These are phyloP conservation scores for Globisporangium viniferum DNA, from an alignment of 352 stramenopile species.

Conservation along the genomic window DNA sequence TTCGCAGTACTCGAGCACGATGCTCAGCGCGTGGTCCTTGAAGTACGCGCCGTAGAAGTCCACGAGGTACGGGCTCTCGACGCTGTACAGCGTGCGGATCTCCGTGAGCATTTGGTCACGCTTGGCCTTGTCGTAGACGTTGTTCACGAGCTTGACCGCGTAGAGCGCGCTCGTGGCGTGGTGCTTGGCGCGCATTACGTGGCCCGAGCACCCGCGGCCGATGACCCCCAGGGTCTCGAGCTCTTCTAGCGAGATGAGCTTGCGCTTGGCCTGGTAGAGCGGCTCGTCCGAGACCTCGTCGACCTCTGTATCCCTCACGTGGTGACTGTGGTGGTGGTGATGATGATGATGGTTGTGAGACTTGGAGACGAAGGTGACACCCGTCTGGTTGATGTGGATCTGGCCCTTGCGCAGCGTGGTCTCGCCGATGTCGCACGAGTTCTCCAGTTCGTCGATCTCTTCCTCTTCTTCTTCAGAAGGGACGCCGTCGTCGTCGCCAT, in stretches of 20 bases:
- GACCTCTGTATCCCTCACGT: slow-evolving; percentile 6
- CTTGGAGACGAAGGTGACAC: slow-evolving; percentile 48
- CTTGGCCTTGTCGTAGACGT: slow-evolving; percentile 76
- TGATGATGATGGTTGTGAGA: slow-evolving; percentile 1
- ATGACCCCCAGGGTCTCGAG: slow-evolving; percentile 52
- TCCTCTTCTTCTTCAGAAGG: slow-evolving; percentile 20
- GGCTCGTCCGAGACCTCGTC: slow-evolving; percentile 19
- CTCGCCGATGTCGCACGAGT: slow-evolving; percentile 72
- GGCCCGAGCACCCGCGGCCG: slow-evolving; percentile 57
- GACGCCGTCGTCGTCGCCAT: not conserved
- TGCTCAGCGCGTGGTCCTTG: slow-evolving; percentile 60
- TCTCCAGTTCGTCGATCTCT: slow-evolving; percentile 47
- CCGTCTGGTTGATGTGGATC: slow-evolving; percentile 62
- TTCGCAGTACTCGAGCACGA: slow-evolving; percentile 68
- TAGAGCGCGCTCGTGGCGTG: slow-evolving; percentile 35
- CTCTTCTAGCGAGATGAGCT: slow-evolving; percentile 46
- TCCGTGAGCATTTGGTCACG: slow-evolving; percentile 74
- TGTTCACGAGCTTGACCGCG: slow-evolving; percentile 69
- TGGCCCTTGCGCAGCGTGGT: slow-evolving; percentile 63
- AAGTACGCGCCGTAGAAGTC: slow-evolving; percentile 74
- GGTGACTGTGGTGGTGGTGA: not conserved
- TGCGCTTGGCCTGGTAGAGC: not conserved
- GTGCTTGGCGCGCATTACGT: slow-evolving; percentile 58
- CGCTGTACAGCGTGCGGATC: slow-evolving; percentile 73
- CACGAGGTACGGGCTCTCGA: slow-evolving; percentile 62